Base-by-base conservation (phyloP, 306 rosid genomes). In the Pachyrhizus erosus region DNA sequence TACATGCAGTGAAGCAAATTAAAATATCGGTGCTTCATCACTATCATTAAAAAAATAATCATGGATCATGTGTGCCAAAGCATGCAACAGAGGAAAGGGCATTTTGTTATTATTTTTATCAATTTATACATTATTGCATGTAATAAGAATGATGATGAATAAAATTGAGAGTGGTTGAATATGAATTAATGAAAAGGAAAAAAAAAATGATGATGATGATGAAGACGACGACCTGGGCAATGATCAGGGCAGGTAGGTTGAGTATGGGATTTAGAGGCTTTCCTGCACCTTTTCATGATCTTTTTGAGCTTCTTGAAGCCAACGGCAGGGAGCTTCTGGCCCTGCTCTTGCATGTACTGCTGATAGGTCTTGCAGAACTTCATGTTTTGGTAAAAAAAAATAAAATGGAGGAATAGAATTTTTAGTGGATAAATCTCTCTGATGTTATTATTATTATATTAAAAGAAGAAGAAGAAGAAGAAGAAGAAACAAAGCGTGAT, bases 301-400 rank as follows among this genome's bases (percentile, higher is more conserved):
- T 88, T 95, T 87, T 95, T 95, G 46, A 88, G 96, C 39, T 92
- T 91, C 84, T 95, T 95, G 88, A 95, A 89, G 13, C 92, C 94
- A 81, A 95, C 91, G 3, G 51, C 94, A 24, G 97, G 99, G 2
- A 90, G 89, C 48, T 88, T 85, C 49, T 84, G 84, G 85, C 85
- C 89, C 39, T 91, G 96, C 26, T 74, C 85, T 84, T 83, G 91
- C 93, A 93, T 87, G 88, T 88, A 95, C 34, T 89, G 86, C 72
- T 88, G 92, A 66, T 95, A 95, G 46, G 79, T 89, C 84, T 95
- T 95, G 89, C 98, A 93, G 85, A 96, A 96, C 87, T 95, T 95
- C 99, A 95, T 95, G 33, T 69, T 87, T 70, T 67, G 52, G 55
- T 14, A 40, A 23, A 27, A 42, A 42, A 12, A 37, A 27, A 3